These are phyloP conservation scores for Jamesozyma piceae DNA, from an alignment of 805 yeast genomes.

Conservation along the genomic window DNA sequence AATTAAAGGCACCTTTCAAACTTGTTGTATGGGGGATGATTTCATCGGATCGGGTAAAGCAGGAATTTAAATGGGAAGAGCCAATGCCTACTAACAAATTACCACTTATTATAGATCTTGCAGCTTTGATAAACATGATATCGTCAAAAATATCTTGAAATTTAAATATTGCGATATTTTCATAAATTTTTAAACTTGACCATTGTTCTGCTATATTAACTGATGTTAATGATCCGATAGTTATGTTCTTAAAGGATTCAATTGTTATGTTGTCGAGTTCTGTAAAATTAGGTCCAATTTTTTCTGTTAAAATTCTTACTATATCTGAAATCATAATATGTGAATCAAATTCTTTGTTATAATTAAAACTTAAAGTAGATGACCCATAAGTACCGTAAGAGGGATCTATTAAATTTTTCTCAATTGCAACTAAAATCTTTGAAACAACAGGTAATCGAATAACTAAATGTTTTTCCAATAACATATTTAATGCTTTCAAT, in stretches of 20 bases:
- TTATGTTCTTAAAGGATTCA: conserved; percentile 30
- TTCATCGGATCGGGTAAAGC: conserved; percentile 31
- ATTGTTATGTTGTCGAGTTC: conserved; percentile 27
- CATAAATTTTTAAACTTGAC: conserved; percentile 14
- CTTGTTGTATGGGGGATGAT: conserved; percentile 41
- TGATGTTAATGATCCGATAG: conserved; percentile 28
- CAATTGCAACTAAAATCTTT: conserved; percentile 35
- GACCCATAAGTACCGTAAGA: conserved; percentile 40
- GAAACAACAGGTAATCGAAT: conserved; percentile 38
- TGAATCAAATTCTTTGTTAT: conserved; percentile 41
- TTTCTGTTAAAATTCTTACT: conserved; percentile 37
- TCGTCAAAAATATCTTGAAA: conserved; percentile 22
- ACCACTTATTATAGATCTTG: conserved; percentile 12
- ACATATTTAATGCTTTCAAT: conserved; percentile 45
- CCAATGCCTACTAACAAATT: conserved; percentile 16
- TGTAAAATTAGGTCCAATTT: conserved; percentile 48
- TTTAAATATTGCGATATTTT: conserved; percentile 25
- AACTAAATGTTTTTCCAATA: conserved; percentile 48
- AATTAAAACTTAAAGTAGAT: conserved; percentile 39
- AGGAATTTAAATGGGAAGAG: conserved; percentile 10
- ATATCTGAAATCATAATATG: conserved; percentile 36
- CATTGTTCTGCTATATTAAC: conserved; percentile 30
- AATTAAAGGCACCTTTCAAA: conserved; percentile 32
- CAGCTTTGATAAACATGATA: conserved; percentile 19
- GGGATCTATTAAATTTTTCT: conserved; percentile 36